phyloP scores from a whole-genome alignment of 2,329 filamentous ascomycete genomes.

The Colletotrichum euphorbiae region DNA sequence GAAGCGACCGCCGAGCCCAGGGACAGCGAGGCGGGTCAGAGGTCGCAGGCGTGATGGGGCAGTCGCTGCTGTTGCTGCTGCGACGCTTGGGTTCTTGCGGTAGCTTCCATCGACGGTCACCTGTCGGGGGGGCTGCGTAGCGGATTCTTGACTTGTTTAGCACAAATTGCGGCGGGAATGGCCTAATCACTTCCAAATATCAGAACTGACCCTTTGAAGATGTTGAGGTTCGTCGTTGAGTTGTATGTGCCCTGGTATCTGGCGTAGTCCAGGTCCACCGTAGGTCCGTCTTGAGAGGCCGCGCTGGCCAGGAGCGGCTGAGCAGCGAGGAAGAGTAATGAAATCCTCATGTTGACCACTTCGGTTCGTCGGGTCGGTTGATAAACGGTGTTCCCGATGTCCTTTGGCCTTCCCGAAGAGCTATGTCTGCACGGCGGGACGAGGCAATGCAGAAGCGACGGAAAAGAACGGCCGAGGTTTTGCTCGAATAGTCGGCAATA shows the following conservation, averaged over 20 bases:
- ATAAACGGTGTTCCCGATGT: too few species aligned
- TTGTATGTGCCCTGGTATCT: constrained; percentile 16
- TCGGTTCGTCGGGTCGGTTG: too few species aligned
- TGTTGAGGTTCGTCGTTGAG: constrained; percentile 21
- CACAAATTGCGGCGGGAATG: too few species aligned
- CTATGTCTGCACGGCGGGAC: too few species aligned
- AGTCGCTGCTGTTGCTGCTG: neutral
- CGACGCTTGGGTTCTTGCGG: constrained; percentile 4
- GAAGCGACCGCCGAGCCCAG: constrained; percentile 18
- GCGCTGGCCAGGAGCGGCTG: neutral
- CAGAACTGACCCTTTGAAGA: constrained; percentile 18
- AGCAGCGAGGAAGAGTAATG: neutral
- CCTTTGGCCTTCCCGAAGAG: too few species aligned
- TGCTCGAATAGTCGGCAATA: too few species aligned
- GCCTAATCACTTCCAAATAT: too few species aligned
- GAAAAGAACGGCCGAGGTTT: too few species aligned
- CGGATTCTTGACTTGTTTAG: constrained; percentile 8
- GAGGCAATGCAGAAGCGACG: too few species aligned
- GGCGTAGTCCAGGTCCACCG: constrained; percentile 19
- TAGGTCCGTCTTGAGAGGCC: neutral
- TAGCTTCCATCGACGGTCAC: constrained; percentile 20
- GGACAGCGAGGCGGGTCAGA: constrained; percentile 24
- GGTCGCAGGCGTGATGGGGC: neutral
- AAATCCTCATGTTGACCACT: neutral
- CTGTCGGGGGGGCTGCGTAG: constrained; percentile 23